These are phyloP conservation scores for Arbutus unedo DNA, from an alignment of 148 eudicot genomes.

Conservation along the genomic window DNA sequence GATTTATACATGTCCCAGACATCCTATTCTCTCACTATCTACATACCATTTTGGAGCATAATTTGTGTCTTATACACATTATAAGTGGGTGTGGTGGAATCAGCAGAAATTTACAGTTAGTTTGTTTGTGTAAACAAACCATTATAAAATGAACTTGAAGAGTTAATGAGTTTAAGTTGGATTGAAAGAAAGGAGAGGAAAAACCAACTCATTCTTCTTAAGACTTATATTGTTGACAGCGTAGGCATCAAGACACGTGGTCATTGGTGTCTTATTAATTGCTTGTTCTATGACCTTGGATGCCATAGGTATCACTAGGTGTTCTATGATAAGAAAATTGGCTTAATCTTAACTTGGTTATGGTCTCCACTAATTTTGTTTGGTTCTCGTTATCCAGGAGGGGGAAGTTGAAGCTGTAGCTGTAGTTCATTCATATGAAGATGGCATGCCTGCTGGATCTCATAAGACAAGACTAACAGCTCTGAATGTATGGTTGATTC, in stretches of 20 bases:
- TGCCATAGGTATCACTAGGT: not conserved
- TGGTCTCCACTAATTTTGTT: not conserved
- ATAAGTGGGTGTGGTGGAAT: not conserved
- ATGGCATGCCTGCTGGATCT: constrained; percentile 72
- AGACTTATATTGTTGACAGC: not conserved
- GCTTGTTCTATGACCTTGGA: not conserved
- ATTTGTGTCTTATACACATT: not conserved
- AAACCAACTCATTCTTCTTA: not conserved
- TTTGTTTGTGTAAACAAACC: not conserved
- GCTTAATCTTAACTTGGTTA: not conserved
- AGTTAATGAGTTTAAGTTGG: not conserved
- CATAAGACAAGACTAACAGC: constrained; percentile 90
- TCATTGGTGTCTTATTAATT: not conserved
- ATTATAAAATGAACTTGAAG: not conserved
- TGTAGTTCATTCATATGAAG: constrained; percentile 90
- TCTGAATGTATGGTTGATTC: constrained; percentile 59
- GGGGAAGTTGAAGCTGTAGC: constrained; percentile 78
- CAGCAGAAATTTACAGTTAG: not conserved
- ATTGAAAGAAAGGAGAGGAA: not conserved
- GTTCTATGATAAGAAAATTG: not conserved
- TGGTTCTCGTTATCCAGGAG: constrained; percentile 45
- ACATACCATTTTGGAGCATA: not conserved
- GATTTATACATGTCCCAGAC: no score
- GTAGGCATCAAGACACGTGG: not conserved
- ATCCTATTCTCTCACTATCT: no score